These are phyloP conservation scores for Lasiodiplodia theobromae DNA, from an alignment of 2,329 filamentous ascomycete species.

Conservation along the genomic window DNA sequence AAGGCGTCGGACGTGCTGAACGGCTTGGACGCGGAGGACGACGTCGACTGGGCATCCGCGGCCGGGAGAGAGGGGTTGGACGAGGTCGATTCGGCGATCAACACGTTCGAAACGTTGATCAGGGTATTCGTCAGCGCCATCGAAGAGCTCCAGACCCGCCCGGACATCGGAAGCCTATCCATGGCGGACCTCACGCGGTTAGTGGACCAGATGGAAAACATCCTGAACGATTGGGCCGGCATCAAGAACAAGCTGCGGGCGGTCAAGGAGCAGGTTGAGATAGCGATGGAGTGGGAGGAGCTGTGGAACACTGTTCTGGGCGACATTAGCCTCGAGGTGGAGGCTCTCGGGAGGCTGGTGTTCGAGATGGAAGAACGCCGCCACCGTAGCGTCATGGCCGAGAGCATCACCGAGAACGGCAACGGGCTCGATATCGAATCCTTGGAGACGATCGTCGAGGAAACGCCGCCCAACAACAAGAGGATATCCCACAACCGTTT, in stretches of 20 bases:
- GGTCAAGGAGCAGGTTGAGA: conserved; percentile 89
- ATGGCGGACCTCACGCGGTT: conserved; percentile 75
- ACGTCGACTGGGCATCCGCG: conserved; percentile 94
- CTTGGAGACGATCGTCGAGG: conserved; percentile 91
- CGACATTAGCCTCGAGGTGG: conserved; percentile 89
- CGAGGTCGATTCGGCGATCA: conserved; percentile 73
- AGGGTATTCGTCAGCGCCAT: conserved; percentile 95
- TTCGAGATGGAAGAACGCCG: conserved; percentile 98
- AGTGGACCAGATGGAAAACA: conserved; percentile 87
- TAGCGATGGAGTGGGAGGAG: conserved; percentile 99
- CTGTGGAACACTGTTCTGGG: conserved; percentile 93
- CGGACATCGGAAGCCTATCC: conserved; percentile 76
- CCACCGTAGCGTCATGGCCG: conserved; percentile 78
- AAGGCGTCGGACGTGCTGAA: conserved; percentile 90
- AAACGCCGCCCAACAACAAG: conserved; percentile 68
- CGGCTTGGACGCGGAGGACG: conserved; percentile 91
- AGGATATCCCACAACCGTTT: conserved; percentile 68
- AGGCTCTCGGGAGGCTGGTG: conserved; percentile 78
- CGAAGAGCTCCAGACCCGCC: conserved; percentile 81
- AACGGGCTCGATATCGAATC: conserved; percentile 78
- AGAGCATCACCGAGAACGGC: conserved; percentile 60
- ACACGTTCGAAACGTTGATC: conserved; percentile 85
- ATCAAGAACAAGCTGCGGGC: conserved; percentile 79
- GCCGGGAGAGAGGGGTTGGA: conserved; percentile 83
- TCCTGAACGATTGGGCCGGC: conserved; percentile 82